These are phyloP conservation scores for Alternaria hordeiaustralica DNA, from an alignment of 2,329 filamentous ascomycete species.

Conservation along the genomic window DNA sequence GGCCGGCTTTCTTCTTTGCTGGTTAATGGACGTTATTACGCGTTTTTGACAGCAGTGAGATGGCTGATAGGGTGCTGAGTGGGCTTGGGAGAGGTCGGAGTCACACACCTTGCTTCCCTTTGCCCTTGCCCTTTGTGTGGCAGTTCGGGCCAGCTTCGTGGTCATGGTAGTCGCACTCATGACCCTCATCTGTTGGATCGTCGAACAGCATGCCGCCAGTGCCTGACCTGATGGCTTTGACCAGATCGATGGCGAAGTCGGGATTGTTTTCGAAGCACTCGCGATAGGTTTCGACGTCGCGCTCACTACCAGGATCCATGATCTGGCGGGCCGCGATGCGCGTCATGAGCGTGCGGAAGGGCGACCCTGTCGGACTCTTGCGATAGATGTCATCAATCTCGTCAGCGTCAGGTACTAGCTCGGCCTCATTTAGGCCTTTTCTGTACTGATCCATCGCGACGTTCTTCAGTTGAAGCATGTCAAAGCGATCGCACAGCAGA, in stretches of 20 bases:
- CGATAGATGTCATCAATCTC: constrained; percentile 63
- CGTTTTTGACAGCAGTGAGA: constrained; percentile 18
- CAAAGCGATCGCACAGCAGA: constrained; percentile 59
- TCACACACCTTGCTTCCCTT: constrained; percentile 48
- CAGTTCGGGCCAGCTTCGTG: constrained; percentile 54
- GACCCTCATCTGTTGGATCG: constrained; percentile 56
- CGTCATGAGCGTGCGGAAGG: constrained; percentile 59
- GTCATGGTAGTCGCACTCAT: constrained; percentile 59
- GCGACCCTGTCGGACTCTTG: constrained; percentile 52
- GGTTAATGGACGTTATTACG: constrained; percentile 48
- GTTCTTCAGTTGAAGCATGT: constrained; percentile 59
- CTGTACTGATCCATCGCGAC: constrained; percentile 63
- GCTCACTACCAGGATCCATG: constrained; percentile 61
- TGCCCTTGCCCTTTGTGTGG: constrained; percentile 44
- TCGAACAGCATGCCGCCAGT: constrained; percentile 59
- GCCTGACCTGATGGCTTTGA: constrained; percentile 59
- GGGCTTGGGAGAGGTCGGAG: constrained; percentile 18
- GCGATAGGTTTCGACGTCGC: constrained; percentile 58
- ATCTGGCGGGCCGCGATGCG: constrained; percentile 63
- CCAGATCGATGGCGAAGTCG: constrained; percentile 61
- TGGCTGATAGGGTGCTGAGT: constrained; percentile 11
- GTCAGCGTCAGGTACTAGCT: constrained; percentile 61
- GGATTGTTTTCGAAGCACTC: constrained; percentile 58
- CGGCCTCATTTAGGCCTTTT: constrained; percentile 56
- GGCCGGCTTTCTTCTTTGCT: constrained; percentile 45